Evolutionary conservation across 1,284 basidiomycete genomes (phyloP), one percentile per base, ranked within the genome.

Genomic region (Trametes sp.): DNA sequence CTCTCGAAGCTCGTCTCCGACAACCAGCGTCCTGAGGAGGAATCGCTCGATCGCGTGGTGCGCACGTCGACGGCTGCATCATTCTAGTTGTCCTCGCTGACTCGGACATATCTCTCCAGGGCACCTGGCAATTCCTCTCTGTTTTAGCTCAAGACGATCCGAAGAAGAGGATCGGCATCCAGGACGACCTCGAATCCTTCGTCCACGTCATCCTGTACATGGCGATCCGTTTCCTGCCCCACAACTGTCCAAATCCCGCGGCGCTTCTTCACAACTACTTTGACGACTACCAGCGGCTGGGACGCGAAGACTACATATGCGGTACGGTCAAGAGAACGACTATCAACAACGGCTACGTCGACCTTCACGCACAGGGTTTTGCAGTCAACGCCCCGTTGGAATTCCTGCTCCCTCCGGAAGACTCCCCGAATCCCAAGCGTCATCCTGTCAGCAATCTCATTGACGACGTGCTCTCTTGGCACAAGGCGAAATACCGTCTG

Each of bases 181-280:
- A 53, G 4, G 66, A 68, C 41, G 66, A 65, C 21, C 61, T 68
- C 0, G 66, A 68, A 23, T 63, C 63, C 1, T 61, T 68, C 50
- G 33, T 65, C 23, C 56, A 62, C 36, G 61, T 65, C 10, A 38
- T 65, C 14, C 11, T 68, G 13, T 63, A 65, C 46, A 28, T 28
- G 33, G 57, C 57, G 7, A 19, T 65, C 6, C 59, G 61, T 21
- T 54, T 52, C 19, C 55, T 68, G 14, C 41, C 45, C 1, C 59
- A 61, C 38, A 65, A 54, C 38, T 60, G 35, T 48, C 1, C 2
- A 2, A 23, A 53, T 31, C 26, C 52, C 7, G 29, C 24, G 2
- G 9, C 23, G 0, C 55, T 57, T 16, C 54, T 67, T 16, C 10
- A 48, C 24, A 29, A 26, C 21, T 67, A 54, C 54, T 67, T 67